phyloP scores from a whole-genome alignment of 169 alveolate species.

The Eimeria praecox region DNA sequence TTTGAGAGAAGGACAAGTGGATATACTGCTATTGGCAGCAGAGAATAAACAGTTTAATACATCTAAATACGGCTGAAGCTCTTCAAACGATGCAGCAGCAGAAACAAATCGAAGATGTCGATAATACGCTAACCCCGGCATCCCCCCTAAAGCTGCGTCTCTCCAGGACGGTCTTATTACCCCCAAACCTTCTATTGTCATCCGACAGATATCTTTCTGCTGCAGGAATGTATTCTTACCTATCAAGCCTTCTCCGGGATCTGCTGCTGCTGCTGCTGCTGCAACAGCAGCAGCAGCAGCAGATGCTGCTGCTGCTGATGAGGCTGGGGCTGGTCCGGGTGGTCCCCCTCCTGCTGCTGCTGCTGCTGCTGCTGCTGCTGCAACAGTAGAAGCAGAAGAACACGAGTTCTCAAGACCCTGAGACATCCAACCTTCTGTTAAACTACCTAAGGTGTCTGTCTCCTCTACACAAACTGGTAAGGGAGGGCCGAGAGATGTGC shows the following conservation, averaged over 20 bases:
- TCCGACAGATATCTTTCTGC: conserved; percentile 9
- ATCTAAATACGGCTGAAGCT: not conserved
- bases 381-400: not conserved
- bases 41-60: not conserved
- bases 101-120: not conserved
- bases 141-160: not conserved
- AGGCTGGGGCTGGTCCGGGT: not conserved
- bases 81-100: not conserved
- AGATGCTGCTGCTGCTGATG: not conserved
- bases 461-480: not conserved
- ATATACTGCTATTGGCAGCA: not conserved
- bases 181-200: not conserved
- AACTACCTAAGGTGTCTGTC: not conserved
- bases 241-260: not conserved
- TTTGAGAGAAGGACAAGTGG: not conserved
- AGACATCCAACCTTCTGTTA: not conserved
- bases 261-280: not conserved
- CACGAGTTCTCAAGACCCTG: not conserved
- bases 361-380: not conserved
- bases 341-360: not conserved
- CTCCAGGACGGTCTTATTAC: not conserved
- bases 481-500: not conserved
- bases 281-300: conserved; percentile 7
- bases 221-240: not conserved
- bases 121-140: not conserved